Percentiles rank a stretch among this genome's conserved stretches.
phyloP scores from a whole-genome alignment of 352 stramenopile species.

The Pythium sp. region DNA sequence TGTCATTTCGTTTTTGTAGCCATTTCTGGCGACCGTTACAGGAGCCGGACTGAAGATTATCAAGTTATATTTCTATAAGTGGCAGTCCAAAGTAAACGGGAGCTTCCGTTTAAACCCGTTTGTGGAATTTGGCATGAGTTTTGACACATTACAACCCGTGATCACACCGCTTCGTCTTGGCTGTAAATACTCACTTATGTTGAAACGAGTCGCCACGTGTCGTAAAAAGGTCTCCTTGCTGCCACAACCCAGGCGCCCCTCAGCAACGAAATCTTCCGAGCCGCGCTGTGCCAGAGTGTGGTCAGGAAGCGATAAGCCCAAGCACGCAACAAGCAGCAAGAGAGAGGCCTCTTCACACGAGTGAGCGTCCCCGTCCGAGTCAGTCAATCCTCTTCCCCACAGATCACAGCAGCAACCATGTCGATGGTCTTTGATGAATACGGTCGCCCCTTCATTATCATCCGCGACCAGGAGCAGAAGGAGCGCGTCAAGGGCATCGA shows the following conservation, averaged over 20 bases:
- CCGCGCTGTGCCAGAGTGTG: background rate
- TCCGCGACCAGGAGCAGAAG: slow-evolving; percentile 98
- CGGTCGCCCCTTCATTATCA: slow-evolving; percentile 99
- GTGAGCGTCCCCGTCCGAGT: background rate
- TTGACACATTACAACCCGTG: no score
- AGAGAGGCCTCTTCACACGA: background rate
- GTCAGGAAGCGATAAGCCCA: background rate
- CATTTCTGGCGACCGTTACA: background rate
- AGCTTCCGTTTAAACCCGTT: no score
- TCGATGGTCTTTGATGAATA: slow-evolving; percentile 99
- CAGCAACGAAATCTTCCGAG: background rate
- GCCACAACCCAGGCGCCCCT: background rate
- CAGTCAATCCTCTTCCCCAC: background rate
- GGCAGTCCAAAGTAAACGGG: no score
- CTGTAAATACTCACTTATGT: background rate
- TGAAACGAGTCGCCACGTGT: background rate
- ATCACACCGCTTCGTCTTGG: no score
- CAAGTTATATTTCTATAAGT: no score
- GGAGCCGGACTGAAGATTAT: no score
- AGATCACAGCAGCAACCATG: slow-evolving; percentile 40
- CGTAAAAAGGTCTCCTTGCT: background rate
- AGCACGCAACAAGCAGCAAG: background rate
- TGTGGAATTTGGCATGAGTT: no score
- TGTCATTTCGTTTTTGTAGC: background rate
- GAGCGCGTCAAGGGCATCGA: slow-evolving; percentile 98